Evolutionary conservation across 1,139 yeast genomes (phyloP).

Genomic region (Geotrichum restrictum): DNA sequence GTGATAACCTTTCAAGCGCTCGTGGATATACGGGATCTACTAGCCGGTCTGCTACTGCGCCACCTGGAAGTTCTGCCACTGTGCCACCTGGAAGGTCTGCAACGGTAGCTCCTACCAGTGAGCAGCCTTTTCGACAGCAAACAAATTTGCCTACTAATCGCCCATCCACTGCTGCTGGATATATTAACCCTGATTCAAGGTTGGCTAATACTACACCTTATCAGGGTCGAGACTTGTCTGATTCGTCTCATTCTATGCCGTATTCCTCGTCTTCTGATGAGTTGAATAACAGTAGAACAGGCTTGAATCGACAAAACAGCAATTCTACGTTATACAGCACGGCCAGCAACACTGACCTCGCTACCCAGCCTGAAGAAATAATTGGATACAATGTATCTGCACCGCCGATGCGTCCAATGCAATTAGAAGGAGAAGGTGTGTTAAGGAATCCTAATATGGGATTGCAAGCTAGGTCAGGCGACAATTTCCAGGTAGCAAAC

Average conservation of each 20-base stretch:
- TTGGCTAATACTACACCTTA: not conserved
- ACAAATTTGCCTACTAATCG: no score
- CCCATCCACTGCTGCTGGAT: no score
- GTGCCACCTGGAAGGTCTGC: not conserved
- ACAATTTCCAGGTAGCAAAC: no score
- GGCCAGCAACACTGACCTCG: not conserved
- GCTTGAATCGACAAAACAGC: slow-evolving; percentile 4
- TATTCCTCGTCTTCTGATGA: not conserved
- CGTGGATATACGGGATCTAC: no score
- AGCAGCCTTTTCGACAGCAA: no score
- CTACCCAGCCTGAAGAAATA: slow-evolving; percentile 2
- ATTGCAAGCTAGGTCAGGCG: not conserved
- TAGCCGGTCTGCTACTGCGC: not conserved
- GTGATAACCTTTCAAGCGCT: no score
- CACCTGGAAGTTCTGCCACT: not conserved
- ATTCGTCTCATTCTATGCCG: not conserved
- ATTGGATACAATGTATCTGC: not conserved
- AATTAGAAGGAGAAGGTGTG: no score
- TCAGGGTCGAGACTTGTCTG: not conserved
- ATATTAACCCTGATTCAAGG: not conserved
- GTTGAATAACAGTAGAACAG: not conserved
- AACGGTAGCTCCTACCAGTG: no score
- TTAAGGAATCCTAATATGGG: not conserved
- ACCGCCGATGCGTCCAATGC: not conserved
- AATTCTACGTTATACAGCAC: not conserved